A percentile compares a stretch with the other conserved stretches of the same genome.
phyloP scores from a whole-genome alignment of 2,329 filamentous ascomycete species.

The Didymosphaeria variabile region DNA sequence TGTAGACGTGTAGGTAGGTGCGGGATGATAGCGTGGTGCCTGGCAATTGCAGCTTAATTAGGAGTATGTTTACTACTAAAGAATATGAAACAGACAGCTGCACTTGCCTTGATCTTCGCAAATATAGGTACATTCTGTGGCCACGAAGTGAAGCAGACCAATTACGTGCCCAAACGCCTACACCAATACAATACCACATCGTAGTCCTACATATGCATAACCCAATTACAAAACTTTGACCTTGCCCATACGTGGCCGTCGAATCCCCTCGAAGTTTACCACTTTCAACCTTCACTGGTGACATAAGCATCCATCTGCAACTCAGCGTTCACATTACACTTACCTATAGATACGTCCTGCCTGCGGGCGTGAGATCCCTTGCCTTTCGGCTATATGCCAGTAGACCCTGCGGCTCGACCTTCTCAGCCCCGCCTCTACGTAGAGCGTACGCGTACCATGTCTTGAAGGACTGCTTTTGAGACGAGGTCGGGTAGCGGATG shows the following conservation, averaged over 20 bases:
- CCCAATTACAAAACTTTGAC: too few relatives aligned
- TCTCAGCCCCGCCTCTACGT: conserved; percentile 32
- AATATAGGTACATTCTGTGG: too few relatives aligned
- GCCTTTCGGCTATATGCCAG: conserved; percentile 36
- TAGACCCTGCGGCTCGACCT: conserved; percentile 27
- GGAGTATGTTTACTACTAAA: too few relatives aligned
- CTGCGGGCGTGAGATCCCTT: conserved; percentile 36
- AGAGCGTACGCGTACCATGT: conserved; percentile 50
- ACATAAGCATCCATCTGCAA: not conserved
- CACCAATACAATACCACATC: not conserved
- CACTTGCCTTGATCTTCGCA: too few relatives aligned
- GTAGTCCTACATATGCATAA: not conserved
- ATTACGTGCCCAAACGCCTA: too few relatives aligned
- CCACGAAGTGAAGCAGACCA: too few relatives aligned
- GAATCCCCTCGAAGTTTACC: not conserved
- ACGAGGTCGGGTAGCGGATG: conserved; percentile 40
- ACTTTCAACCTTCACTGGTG: conserved; percentile 1
- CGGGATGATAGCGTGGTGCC: too few relatives aligned
- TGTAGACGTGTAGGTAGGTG: too few relatives aligned
- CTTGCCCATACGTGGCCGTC: not conserved
- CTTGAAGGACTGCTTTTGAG: conserved; percentile 47
- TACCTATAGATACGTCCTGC: conserved; percentile 45
- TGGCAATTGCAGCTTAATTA: too few relatives aligned
- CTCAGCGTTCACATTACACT: not conserved
- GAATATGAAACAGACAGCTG: too few relatives aligned